Conservation (phyloP, 1,284 basidiomycete genomes). For the Puccinia horiana region DNA sequence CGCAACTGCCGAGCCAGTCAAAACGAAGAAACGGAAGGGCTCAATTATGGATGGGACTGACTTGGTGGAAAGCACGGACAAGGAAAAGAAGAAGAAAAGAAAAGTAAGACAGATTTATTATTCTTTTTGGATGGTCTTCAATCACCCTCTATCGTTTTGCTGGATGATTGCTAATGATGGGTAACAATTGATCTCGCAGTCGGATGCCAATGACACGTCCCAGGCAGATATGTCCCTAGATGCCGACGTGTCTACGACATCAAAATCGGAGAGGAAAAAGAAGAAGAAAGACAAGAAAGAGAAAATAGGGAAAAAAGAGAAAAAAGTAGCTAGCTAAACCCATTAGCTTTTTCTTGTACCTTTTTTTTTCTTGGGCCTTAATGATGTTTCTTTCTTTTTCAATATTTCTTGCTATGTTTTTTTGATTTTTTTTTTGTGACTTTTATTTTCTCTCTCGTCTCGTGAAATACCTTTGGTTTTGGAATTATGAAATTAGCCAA, state of each 20-base stretch:
- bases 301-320: neutral
- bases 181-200: neutral
- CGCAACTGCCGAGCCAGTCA: neutral
- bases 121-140: neutral
- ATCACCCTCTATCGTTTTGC: neutral
- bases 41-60: neutral
- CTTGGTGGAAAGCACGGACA: neutral
- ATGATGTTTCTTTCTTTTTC: neutral
- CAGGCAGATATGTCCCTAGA: neutral
- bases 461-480: neutral
- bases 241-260: neutral
- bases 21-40: constrained; percentile 28
- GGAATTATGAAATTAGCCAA: neutral
- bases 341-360: neutral
- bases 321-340: neutral
- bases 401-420: neutral
- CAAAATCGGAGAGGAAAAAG: neutral
- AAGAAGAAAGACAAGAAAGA: neutral
- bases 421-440: neutral
- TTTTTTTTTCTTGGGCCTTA: neutral
- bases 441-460: neutral
- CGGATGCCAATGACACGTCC: constrained; percentile 60
- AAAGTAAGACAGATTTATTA: constrained; percentile 4
- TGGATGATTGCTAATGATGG: neutral
- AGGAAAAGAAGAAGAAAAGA: constrained; percentile 29